Evolutionary conservation across 2,329 filamentous ascomycete species (phyloP), one percentile per base, ranked within the genome.

Genomic region (Exophiala sideris): DNA sequence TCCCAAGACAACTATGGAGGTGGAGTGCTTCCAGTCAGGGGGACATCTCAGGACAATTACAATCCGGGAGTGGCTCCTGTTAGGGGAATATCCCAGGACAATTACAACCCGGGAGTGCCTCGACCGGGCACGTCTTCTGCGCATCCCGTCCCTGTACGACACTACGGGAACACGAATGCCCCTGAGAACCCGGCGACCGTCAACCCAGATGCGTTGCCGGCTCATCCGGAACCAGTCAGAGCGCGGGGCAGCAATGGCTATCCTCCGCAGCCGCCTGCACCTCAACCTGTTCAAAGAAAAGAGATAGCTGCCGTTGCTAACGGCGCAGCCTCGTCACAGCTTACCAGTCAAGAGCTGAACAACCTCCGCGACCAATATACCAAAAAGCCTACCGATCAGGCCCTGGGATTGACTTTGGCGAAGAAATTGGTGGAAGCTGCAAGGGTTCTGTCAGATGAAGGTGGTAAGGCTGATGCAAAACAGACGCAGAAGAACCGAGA

Each of bases 341-440:
- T 97, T 3, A 96, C 91, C 0, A 74, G 81, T 2, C 83, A 88
- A 40, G 89, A 95, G 67, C 76, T 99, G 6, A 88, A 95, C 62
- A 79, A 79, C 18, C 74, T 97, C 7, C 85, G 89, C 32, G 81
- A 82, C 64, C 73, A 77, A 5, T 85, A 88, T 59, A 88, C 87
- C 67, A 77, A 76, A 21, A 88, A 91, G 57, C 84, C 91, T 0
- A 78, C 79, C 29, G 90, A 96, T 62, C 82, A 87, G 58, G 81
- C 80, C 44, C 80, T 84, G 2, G 86, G 88, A 11, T 76, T 99
- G 52, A 75, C 78, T 8, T 77, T 96, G 14, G 91, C 89, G 1
- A 92, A 91, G 73, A 89, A 87, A 64, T 76, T 96, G 4, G 84
- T 95, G 1, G 91, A 96, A 72, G 94, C 92, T 1, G 84, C 90